Base-by-base conservation (phyloP, 1,139 yeast species). In the Sugiyamaella japonica region DNA sequence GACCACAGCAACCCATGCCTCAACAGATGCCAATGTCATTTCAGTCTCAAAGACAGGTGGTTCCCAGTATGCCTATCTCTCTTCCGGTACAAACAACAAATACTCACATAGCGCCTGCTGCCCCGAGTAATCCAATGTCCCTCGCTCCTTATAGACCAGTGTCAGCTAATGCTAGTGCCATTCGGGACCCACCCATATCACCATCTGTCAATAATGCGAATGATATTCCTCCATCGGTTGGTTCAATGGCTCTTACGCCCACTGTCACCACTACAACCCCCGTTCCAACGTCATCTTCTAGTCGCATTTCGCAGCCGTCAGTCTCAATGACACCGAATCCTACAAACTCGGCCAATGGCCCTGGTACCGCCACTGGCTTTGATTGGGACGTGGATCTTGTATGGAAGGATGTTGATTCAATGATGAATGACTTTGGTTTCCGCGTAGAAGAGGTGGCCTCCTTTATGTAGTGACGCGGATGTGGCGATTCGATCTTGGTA, bases 361-460 rank as follows among this genome's bases (percentile, higher is more conserved):
- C 43, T 4, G 34, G 32, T 2, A 37, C 52, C 8, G 41, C 39
- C 5, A 50, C 54, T 38, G 48, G 50, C 41, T 63, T 64, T 36
- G 66, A 66, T 13, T 79, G 85, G 79, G 83, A 82, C 49, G 82
- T 85, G 37, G 96, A 86, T 56, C 71, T 85, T 63, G 79, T 89
- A 12, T 89, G 96, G 91, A 86, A 86, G 66, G 96, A 91, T 66
- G 95, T 91, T 25, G 96, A 89, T 61, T 78, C 88, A 52, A 88
- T 91, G 57, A 89, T 91, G 97, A 88, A 88, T 63, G 97, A 90
- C 66, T 90, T 90, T 73, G 98, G 97, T 9, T 90, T 91, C 74
- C 89, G 86, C 53, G 76, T 81, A 3, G 76, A 73, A 50, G 76
- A 76, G 51, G 62, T 63, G 25, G 54, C 53, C 15, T 51, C 58